phyloP scores from a whole-genome alignment of 2,329 filamentous ascomycete species.

The Basipetospora chlamydospora region DNA sequence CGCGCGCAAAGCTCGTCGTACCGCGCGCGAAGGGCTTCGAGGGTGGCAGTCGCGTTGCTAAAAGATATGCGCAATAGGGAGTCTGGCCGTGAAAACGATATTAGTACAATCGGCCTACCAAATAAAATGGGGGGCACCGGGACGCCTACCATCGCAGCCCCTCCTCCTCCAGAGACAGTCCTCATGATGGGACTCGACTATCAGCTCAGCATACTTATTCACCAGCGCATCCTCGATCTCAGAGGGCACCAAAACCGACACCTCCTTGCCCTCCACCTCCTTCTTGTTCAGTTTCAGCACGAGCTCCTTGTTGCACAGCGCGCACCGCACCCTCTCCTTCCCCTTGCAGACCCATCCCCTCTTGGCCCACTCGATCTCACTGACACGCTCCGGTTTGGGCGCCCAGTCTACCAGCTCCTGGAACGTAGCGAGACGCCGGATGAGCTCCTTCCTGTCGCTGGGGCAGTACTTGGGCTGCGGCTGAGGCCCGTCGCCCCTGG shows the following conservation, averaged over 20 bases:
- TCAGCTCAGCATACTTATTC: constrained; percentile 58
- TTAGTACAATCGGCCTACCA: too few species aligned
- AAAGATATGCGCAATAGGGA: constrained; percentile 47
- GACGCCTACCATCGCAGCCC: constrained; percentile 76
- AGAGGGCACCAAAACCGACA: constrained; percentile 37
- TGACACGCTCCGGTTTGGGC: constrained; percentile 75
- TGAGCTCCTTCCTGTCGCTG: constrained; percentile 68
- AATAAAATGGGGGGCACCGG: too few species aligned
- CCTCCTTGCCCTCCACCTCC: constrained; percentile 39
- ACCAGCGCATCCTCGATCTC: constrained; percentile 59
- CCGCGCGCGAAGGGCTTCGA: constrained; percentile 43
- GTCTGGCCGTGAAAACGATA: too few species aligned
- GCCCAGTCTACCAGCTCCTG: constrained; percentile 86
- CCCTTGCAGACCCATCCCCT: constrained; percentile 78
- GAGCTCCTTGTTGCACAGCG: constrained; percentile 70
- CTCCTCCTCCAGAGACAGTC: constrained; percentile 75
- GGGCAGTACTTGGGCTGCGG: constrained; percentile 60
- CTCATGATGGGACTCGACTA: constrained; percentile 61
- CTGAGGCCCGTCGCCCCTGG: constrained; percentile 13
- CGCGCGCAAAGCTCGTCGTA: constrained; percentile 48
- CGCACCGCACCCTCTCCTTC: constrained; percentile 72
- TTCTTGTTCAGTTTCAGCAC: constrained; percentile 62
- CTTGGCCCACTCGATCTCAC: constrained; percentile 90
- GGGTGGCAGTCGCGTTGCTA: constrained; percentile 42
- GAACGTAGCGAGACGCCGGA: constrained; percentile 72